Base-by-base conservation (phyloP, 345 rosid species). In the Angophora floribunda region DNA sequence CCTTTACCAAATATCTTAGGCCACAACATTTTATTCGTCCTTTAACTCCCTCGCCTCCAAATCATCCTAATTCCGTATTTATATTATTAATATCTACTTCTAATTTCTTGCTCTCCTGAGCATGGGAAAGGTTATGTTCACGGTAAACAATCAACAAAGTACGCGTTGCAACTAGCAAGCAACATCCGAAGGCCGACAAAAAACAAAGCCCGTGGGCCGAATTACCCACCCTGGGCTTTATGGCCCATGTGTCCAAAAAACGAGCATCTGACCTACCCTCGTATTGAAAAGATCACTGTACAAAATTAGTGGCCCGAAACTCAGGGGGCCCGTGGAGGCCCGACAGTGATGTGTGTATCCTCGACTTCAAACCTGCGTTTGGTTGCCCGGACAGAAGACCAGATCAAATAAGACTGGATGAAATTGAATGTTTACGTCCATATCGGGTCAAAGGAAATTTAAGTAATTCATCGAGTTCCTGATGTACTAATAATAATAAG, bases 361-460 rank as follows among this genome's bases (percentile, higher is more conserved):
- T 36, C 41, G 41, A 36, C 41, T 36, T 26, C 32, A 28, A 61
- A 61, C 15, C 4, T 61, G 32, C 32, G 0, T 3, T 61, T 59
- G 30, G 14, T 26, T 59, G 67, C 7, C 67, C 7, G 67, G 14
- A 59, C 11, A 59, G 26, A 61, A 59, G 26, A 28, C 67, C 3
- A 26, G 67, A 61, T 61, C 3, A 61, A 61, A 61, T 6, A 30
- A 5, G 6, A 61, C 11, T 6, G 15, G 13, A 61, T 14, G 32
- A 61, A 61, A 26, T 59, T 6, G 7, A 59, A 5, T 1, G 2
- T 59, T 59, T 59, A 59, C 26, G 26, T 28, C 2, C 15, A 61
- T 28, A 61, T 61, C 4, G 1, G 1, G 28, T 61, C 4, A 26
- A 0, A 61, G 0, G 26, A 12, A 15, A 28, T 61, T 61, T 55